phyloP scores from a whole-genome alignment of 2,329 filamentous ascomycete species.

The Chaetomiaceae sp. region DNA sequence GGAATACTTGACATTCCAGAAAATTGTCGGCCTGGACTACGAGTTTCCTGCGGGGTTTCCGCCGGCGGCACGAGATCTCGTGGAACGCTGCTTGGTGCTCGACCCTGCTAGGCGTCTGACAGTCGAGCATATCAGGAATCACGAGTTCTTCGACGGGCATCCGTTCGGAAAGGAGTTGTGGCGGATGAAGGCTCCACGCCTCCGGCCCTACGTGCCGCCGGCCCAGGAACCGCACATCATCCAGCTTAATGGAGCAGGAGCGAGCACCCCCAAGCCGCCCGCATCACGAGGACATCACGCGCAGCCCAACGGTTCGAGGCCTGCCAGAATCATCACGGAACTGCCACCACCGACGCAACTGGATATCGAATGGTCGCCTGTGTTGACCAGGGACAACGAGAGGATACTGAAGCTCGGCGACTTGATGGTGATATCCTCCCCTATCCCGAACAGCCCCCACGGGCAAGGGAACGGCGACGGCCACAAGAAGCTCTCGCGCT shows the following conservation, averaged over 20 bases:
- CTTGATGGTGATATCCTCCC: slow-evolving; percentile 72
- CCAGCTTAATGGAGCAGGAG: slow-evolving; percentile 57
- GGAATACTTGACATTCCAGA: slow-evolving; percentile 96
- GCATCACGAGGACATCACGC: slow-evolving; percentile 30
- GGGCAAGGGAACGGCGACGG: slow-evolving; percentile 61
- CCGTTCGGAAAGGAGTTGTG: slow-evolving; percentile 78
- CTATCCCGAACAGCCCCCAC: slow-evolving; percentile 67
- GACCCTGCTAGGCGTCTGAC: slow-evolving; percentile 79
- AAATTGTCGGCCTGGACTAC: slow-evolving; percentile 92
- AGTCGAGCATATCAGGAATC: slow-evolving; percentile 94
- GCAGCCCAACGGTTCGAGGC: slow-evolving; percentile 49
- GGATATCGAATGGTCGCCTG: slow-evolving; percentile 97
- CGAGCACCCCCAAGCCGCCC: slow-evolving; percentile 28
- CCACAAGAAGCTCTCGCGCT: slow-evolving; percentile 85
- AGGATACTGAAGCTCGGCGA: slow-evolving; percentile 93
- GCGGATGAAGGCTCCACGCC: slow-evolving; percentile 80
- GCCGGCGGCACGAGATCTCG: slow-evolving; percentile 73
- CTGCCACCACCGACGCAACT: slow-evolving; percentile 92
- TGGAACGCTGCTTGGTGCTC: slow-evolving; percentile 83
- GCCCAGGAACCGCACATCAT: slow-evolving; percentile 67
- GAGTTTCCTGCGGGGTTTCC: slow-evolving; percentile 89
- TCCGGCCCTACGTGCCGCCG: slow-evolving; percentile 78
- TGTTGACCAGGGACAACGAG: slow-evolving; percentile 84
- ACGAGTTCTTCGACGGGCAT: slow-evolving; percentile 88
- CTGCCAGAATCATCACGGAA: slow-evolving; percentile 84